These are phyloP conservation scores for Globisporangium viniferum DNA, from an alignment of 352 stramenopile genomes.

Conservation along the genomic window DNA sequence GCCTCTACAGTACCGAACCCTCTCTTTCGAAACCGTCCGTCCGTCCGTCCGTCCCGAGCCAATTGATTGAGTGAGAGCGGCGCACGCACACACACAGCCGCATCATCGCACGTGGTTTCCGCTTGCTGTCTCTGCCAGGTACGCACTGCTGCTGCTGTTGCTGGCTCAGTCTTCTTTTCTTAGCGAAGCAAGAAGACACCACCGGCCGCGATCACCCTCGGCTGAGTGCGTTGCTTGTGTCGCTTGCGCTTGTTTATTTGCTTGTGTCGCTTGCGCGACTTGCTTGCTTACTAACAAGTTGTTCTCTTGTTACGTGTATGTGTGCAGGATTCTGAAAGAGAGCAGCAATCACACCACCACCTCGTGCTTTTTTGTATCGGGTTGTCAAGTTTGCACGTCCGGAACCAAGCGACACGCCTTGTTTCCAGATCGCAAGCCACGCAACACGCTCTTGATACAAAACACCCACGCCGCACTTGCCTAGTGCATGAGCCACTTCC, in stretches of 20 bases:
- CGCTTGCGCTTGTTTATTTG: no score
- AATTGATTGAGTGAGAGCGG: not conserved
- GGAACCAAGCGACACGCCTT: not conserved
- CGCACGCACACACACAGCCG: no score
- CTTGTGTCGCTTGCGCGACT: no score
- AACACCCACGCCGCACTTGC: not conserved
- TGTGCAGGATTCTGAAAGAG: slow-evolving; percentile 1
- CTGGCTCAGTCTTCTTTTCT: slow-evolving; percentile 2
- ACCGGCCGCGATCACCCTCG: not conserved
- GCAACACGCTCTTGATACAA: slow-evolving; percentile 1
- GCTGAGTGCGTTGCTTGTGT: not conserved
- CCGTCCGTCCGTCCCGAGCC: not conserved
- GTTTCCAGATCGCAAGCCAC: slow-evolving; percentile 1
- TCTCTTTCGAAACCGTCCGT: not conserved
- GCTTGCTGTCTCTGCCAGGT: slow-evolving; percentile 1
- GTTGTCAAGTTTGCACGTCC: not conserved
- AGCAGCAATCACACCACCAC: not conserved
- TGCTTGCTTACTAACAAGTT: not conserved
- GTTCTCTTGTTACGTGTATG: not conserved
- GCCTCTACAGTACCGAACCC: not conserved
- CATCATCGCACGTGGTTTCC: not conserved
- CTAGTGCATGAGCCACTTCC: slow-evolving; percentile 5
- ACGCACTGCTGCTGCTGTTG: no score
- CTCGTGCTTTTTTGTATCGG: not conserved
- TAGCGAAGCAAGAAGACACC: slow-evolving; percentile 2